Evolutionary conservation across 139 green algal species (phyloP), one percentile per base, ranked within the genome.

Genomic region (Pleodorina starrii): DNA sequence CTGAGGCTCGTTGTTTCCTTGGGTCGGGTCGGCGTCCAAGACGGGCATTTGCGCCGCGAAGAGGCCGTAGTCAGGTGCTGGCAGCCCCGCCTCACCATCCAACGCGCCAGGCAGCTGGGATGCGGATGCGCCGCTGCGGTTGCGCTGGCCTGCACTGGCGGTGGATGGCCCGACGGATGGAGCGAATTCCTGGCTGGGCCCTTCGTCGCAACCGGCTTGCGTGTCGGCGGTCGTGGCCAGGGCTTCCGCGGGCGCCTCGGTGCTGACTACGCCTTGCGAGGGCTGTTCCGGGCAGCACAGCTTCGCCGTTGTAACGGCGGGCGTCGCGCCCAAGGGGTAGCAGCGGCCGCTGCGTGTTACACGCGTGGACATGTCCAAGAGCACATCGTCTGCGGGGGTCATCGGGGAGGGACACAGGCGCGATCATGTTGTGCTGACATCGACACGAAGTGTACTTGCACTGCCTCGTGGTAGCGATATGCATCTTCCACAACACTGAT

Each of bases 311-410:
- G 74, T 43, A 16, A 1, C 44, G 12, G 74, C 74, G 27, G 74
- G 44, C 16, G 43, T 36, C 10, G 12, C 32, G 9, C 63, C 3
- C 25, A 69, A 29, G 32, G 76, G 76, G 32, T 87, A 87, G 81
- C 63, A 77, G n/a, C 81, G 81, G 29, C 81, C 81, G 60, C 81
- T 87, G 42, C 81, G 81, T 0, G 81, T 87, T 21, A 51, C 71
- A 7, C 68, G 66, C 9, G 48, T 23, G 11, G 63, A 46, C 82
- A 79, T 60, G 6, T 44, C 38, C 44, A 79, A 21, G 11, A 74
- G 57, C 27, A 60, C 79, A 25, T 54, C 79, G 11, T 36, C 79
- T 86, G 79, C 50, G n/a, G n/a, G n/a, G n/a, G n/a, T n/a, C n/a
- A n/a, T n/a, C n/a, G n/a, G n/a, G n/a, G n/a, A n/a, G n/a, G n/a